Percentiles rank a stretch among this genome's conserved stretches.
These are phyloP conservation scores for Cyathus striatus DNA, from an alignment of 768 basidiomycete species.

Conservation along the genomic window DNA sequence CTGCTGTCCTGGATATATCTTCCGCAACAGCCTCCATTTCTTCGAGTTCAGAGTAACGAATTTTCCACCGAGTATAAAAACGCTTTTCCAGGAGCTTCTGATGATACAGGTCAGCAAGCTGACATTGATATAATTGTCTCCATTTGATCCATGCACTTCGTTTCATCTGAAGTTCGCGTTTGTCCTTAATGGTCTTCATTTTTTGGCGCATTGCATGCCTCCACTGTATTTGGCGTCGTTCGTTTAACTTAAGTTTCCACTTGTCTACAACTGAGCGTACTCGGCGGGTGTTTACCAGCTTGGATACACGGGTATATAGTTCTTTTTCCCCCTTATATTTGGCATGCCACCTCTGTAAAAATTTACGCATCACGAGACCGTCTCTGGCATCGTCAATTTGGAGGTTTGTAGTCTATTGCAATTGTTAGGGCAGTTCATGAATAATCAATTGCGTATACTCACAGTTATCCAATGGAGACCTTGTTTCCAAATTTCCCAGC, in stretches of 20 bases:
- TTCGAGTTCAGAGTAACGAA: conserved; percentile 31
- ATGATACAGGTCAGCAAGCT: conserved; percentile 48
- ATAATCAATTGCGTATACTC: conserved; percentile 21
- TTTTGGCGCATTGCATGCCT: conserved; percentile 65
- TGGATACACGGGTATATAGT: conserved; percentile 35
- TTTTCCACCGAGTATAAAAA: conserved; percentile 52
- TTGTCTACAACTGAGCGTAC: conserved; percentile 33
- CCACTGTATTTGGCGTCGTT: conserved; percentile 56
- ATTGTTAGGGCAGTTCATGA: conserved; percentile 6
- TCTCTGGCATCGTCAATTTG: conserved; percentile 71
- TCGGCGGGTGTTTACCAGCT: conserved; percentile 37
- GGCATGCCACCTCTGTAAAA: conserved; percentile 59
- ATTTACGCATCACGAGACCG: conserved; percentile 53
- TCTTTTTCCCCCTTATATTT: conserved; percentile 28
- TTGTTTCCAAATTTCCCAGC: conserved; percentile 72
- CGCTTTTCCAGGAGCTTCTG: conserved; percentile 34
- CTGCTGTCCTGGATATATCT: conserved; percentile 30
- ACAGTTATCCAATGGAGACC: conserved; percentile 72
- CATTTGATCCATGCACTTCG: conserved; percentile 63
- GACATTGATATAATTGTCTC: conserved; percentile 52
- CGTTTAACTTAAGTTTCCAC: conserved; percentile 54
- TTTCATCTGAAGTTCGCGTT: conserved; percentile 45
- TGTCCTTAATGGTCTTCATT: conserved; percentile 59
- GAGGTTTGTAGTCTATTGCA: conserved; percentile 58
- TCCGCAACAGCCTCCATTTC: conserved; percentile 46